Evolutionary conservation across 257 asterid species (phyloP).

Genomic region (Lithospermum erythrorhizon): DNA sequence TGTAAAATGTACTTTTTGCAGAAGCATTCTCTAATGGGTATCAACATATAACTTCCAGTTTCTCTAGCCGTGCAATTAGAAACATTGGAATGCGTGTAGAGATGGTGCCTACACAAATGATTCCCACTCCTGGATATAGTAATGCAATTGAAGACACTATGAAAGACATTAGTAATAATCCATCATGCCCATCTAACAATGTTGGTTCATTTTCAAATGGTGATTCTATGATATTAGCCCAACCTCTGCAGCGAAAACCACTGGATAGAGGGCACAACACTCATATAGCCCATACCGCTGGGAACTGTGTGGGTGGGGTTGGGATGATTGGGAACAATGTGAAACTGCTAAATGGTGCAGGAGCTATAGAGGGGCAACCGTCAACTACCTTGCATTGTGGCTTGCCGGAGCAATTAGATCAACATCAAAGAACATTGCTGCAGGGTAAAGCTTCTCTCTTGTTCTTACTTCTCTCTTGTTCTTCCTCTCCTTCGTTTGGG

Average conservation of each 20-base stretch:
- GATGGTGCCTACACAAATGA: conserved; percentile 87
- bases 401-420: conserved; percentile 43
- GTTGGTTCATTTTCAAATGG: conserved; percentile 41
- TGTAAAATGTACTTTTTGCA: conserved; percentile 26
- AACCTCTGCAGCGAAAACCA: conserved; percentile 63
- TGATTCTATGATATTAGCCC: conserved; percentile 51
- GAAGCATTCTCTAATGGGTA: conserved; percentile 59
- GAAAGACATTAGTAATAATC: conserved; percentile 34
- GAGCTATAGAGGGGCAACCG: conserved; percentile 46
- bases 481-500: not conserved
- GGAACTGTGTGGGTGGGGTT: conserved; percentile 72
- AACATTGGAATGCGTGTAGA: conserved; percentile 51
- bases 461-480: conserved; percentile 10
- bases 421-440: conserved; percentile 48
- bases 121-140: conserved; percentile 87
- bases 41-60: conserved; percentile 54
- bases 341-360: conserved; percentile 45
- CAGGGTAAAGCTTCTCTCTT: conserved; percentile 46
- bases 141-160: conserved; percentile 33
- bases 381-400: conserved; percentile 39
- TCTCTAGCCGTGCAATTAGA: conserved; percentile 25
- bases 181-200: conserved; percentile 35
- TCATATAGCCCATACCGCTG: conserved; percentile 63
- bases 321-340: conserved; percentile 47
- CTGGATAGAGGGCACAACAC: conserved; percentile 70